Percentiles rank a stretch among this genome's conserved stretches.
These are phyloP conservation scores for Lunasporangiospora selenospora DNA, from an alignment of 192 early-diverging fungal genomes.

Conservation along the genomic window DNA sequence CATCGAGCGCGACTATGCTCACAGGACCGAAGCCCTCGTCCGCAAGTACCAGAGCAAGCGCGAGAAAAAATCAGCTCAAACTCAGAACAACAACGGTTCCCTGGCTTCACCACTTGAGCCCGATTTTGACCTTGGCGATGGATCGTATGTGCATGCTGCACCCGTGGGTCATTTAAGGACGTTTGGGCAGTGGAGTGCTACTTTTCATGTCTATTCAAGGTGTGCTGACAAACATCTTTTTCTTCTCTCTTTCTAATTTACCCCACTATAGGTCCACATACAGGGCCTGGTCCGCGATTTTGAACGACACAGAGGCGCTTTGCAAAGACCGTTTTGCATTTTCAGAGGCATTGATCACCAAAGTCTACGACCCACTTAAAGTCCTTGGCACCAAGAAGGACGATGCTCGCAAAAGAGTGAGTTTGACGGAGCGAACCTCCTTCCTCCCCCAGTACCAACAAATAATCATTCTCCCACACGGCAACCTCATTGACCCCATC, in stretches of 20 bases:
- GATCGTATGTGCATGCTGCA: slow-evolving; percentile 60
- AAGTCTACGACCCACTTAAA: slow-evolving; percentile 65
- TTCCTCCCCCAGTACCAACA: no score
- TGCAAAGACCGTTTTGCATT: slow-evolving; percentile 55
- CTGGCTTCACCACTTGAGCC: slow-evolving; percentile 33
- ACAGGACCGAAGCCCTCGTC: slow-evolving; percentile 66
- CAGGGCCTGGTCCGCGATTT: slow-evolving; percentile 63
- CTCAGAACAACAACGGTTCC: slow-evolving; percentile 25
- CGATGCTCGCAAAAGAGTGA: slow-evolving; percentile 74
- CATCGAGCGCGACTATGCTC: slow-evolving; percentile 74
- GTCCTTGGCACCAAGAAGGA: slow-evolving; percentile 62
- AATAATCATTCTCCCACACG: neutral
- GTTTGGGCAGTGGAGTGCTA: no score
- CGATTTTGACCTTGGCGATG: slow-evolving; percentile 36
- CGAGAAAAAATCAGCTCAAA: slow-evolving; percentile 37
- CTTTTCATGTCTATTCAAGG: no score
- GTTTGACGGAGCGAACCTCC: neutral
- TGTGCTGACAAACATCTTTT: neutral
- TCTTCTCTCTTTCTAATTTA: slow-evolving; percentile 7
- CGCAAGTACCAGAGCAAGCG: slow-evolving; percentile 62
- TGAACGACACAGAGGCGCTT: slow-evolving; percentile 62
- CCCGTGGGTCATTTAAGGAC: no score
- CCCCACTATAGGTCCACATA: slow-evolving; percentile 54
- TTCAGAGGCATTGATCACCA: slow-evolving; percentile 58
- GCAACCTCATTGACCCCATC: neutral